Base-by-base conservation (phyloP, 2,329 filamentous ascomycete species). In the Colletotrichum higginsianum region DNA sequence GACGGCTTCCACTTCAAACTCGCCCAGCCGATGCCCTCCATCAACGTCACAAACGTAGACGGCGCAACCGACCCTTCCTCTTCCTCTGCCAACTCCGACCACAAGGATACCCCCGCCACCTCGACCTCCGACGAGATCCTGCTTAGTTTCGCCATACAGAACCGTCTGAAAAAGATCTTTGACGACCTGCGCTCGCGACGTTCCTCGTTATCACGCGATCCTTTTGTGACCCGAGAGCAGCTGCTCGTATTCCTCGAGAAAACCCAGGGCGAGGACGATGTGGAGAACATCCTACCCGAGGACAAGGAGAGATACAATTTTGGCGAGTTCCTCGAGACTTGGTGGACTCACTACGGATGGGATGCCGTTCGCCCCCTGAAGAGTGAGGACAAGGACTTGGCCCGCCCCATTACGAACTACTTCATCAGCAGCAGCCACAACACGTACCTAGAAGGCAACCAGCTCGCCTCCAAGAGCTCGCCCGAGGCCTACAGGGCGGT, bases 391-490 rank as follows among this genome's bases (percentile, higher is more conserved):
- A 85, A 89, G 69, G 92, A 95, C 78, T 79, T 90, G 42, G 88
- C 87, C 0, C 89, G 88, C 63, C 93, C 94, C 4, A 86, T 97
- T 69, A 94, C 92, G 57, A 94, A 97, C 79, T 98, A 98, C 84
- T 98, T 94, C 81, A 95, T 98, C 80, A 97, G 92, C 73, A 97
- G 94, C 75, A 98, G 94, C 78, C 95, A 98, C 84, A 98, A 98
- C 80, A 98, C 95, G 0, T 98, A 98, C 80, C 85, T 98, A 52
- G 91, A 92, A 2, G 95, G 95, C 2, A 95, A 97, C 77, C 96
- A 98, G 81, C 86, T 96, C 50, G 91, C 90, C 72, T 94, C 94
- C 57, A 90, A 90, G 71, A 92, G 93, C 71, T 94, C 92, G 38
- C 90, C 92, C 0, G 91, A 95, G 67, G 90, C 92, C 15, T 98